Conservation (phyloP, 371 early-diverging fungal species). For the Lichtheimia ornata region DNA sequence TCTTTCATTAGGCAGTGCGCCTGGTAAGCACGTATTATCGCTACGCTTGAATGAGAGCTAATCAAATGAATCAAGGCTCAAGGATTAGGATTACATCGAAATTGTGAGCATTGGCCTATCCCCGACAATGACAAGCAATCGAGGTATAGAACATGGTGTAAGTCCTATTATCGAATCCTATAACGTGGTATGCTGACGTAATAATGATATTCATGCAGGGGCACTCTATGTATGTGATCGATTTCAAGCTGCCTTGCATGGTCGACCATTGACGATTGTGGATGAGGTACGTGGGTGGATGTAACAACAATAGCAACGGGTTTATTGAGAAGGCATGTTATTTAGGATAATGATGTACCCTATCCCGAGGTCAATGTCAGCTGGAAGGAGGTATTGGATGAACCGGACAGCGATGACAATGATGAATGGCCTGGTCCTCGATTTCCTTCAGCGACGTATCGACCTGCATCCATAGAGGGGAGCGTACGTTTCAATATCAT, state of each 20-base stretch:
- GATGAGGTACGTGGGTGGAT: constrained; percentile 32
- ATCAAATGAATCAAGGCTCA: constrained; percentile 42
- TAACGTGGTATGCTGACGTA: no score
- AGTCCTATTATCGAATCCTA: neutral
- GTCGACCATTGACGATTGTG: constrained; percentile 45
- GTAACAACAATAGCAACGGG: no score
- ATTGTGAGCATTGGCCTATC: constrained; percentile 48
- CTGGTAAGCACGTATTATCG: neutral
- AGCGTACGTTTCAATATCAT: constrained; percentile 38
- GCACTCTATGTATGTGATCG: constrained; percentile 44
- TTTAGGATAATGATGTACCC: constrained; percentile 44
- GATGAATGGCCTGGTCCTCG: constrained; percentile 21
- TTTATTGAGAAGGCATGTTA: neutral
- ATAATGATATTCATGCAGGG: constrained; percentile 10
- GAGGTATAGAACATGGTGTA: constrained; percentile 47
- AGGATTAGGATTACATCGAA: constrained; percentile 47
- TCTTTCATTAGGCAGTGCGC: neutral
- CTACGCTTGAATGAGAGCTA: neutral
- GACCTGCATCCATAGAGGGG: constrained; percentile 18
- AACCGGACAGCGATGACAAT: constrained; percentile 22
- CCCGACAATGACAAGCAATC: constrained; percentile 47
- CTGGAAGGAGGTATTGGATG: constrained; percentile 45
- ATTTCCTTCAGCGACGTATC: constrained; percentile 44
- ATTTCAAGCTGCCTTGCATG: constrained; percentile 44
- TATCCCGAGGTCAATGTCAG: constrained; percentile 39